Evolutionary conservation across 108 stramenopile species (phyloP).

Genomic region (Epithemia pelagica): DNA sequence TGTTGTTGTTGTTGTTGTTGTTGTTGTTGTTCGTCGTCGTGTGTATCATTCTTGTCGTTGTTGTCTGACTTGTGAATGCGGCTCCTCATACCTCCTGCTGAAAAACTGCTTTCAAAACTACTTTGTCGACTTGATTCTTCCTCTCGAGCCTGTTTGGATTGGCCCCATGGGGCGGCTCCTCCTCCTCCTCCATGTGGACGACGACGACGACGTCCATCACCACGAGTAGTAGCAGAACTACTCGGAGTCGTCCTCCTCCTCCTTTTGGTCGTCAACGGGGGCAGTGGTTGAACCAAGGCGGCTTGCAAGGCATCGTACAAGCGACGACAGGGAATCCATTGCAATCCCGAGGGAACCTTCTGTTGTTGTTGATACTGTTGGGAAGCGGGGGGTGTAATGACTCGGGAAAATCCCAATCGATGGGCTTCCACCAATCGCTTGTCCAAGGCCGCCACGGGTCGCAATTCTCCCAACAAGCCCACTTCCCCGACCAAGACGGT

Average conservation of each 20-base stretch:
- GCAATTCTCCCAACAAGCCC: constrained; percentile 84
- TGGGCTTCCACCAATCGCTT: constrained; percentile 68
- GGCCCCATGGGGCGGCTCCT: no score
- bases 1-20: background rate
- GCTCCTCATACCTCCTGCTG: background rate
- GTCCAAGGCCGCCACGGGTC: constrained; percentile 68
- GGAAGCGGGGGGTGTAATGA: constrained; percentile 39
- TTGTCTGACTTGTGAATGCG: background rate
- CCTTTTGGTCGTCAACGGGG: constrained; percentile 16
- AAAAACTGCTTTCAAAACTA: no score
- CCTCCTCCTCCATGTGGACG: no score
- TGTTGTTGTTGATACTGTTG: background rate
- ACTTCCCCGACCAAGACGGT: constrained; percentile 95
- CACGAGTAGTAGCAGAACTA: background rate
- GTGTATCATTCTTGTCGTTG: background rate
- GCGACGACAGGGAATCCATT: constrained; percentile 55
- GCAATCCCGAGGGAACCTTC: constrained; percentile 9
- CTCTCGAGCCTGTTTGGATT: no score
- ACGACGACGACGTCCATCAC: no score
- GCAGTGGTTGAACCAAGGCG: constrained; percentile 39
- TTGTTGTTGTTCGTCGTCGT: no score
- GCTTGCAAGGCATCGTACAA: constrained; percentile 54
- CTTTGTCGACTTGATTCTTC: no score
- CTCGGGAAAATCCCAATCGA: constrained; percentile 77
- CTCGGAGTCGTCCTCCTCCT: constrained; percentile 8